phyloP scores from a whole-genome alignment of 1,139 yeast species.

The Candida sp. region DNA sequence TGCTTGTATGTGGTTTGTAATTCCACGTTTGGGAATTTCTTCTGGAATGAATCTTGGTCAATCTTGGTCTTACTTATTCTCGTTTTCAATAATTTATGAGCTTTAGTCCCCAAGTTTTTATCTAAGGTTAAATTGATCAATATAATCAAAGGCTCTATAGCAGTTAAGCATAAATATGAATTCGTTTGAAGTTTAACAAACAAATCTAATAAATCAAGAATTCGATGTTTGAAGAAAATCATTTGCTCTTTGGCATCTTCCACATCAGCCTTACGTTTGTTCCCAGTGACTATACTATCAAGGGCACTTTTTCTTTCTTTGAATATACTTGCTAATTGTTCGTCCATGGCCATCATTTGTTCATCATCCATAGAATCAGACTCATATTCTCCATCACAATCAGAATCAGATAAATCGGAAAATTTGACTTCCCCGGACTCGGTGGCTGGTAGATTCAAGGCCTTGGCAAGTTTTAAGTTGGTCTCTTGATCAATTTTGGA shows the following conservation, averaged over 20 bases:
- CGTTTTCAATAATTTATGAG: constrained; percentile 66
- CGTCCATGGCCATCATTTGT: constrained; percentile 95
- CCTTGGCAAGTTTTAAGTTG: constrained; percentile 71
- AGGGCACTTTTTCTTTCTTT: constrained; percentile 72
- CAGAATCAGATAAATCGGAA: constrained; percentile 36
- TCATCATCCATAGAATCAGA: constrained; percentile 94
- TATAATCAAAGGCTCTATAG: constrained; percentile 58
- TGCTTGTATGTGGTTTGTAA: constrained; percentile 14
- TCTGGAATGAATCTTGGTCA: constrained; percentile 15
- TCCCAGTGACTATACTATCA: constrained; percentile 49
- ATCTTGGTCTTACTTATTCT: constrained; percentile 56
- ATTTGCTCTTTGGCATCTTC: constrained; percentile 77
- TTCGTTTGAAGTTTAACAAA: constrained; percentile 48
- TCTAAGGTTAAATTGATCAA: constrained; percentile 68
- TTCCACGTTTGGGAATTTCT: constrained; percentile 15
- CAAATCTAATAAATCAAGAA: constrained; percentile 71
- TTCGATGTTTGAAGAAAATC: constrained; percentile 72
- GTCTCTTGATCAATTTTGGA: constrained; percentile 67
- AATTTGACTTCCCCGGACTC: constrained; percentile 44
- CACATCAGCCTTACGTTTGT: constrained; percentile 66
- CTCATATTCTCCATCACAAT: constrained; percentile 44
- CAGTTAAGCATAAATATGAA: constrained; percentile 37
- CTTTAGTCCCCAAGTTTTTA: constrained; percentile 66
- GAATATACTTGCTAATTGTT: constrained; percentile 78
- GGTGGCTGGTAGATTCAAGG: constrained; percentile 64